A percentile compares a stretch with the other conserved stretches of the same genome.
Conservation (phyloP, 164 flowering plant species). For the Echeveria elegans region DNA sequence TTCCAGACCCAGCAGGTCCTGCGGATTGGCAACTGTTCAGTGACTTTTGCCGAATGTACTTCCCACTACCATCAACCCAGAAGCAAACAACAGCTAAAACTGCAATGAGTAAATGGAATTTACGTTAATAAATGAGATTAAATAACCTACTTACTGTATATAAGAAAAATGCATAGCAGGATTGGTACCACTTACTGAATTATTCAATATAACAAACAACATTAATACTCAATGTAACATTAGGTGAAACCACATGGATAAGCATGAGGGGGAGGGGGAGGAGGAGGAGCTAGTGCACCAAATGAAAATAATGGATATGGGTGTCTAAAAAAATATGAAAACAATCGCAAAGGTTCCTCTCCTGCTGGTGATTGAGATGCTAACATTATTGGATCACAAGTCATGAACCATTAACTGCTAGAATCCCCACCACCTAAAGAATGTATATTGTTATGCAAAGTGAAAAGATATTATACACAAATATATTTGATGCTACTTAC, state of each 20-base stretch:
- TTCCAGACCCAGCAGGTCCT: no score
- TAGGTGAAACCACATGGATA: slow-evolving; percentile 22
- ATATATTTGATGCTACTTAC: background rate
- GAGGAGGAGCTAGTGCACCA: background rate
- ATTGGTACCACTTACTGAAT: slow-evolving; percentile 10
- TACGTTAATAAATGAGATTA: background rate
- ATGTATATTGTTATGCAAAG: background rate
- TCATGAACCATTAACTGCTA: slow-evolving; percentile 17
- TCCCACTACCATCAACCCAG: background rate
- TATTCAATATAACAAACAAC: background rate
- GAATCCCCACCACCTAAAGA: slow-evolving; percentile 16
- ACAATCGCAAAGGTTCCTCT: slow-evolving; percentile 3
- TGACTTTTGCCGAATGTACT: background rate
- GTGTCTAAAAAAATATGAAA: slow-evolving; percentile 7
- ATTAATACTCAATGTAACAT: slow-evolving; percentile 1
- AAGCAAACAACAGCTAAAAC: background rate
- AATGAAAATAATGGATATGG: slow-evolving; percentile 1
- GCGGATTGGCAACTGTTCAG: background rate
- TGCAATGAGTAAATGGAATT: background rate
- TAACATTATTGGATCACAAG: slow-evolving; percentile 41
- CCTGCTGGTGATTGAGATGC: slow-evolving; percentile 22
- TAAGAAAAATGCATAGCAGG: slow-evolving; percentile 1
- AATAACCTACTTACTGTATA: background rate
- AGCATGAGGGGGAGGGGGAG: slow-evolving; percentile 8
- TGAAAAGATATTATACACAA: background rate